Evolutionary conservation across 2,329 filamentous ascomycete genomes (phyloP).

Genomic region (Sporothrix schenckii): DNA sequence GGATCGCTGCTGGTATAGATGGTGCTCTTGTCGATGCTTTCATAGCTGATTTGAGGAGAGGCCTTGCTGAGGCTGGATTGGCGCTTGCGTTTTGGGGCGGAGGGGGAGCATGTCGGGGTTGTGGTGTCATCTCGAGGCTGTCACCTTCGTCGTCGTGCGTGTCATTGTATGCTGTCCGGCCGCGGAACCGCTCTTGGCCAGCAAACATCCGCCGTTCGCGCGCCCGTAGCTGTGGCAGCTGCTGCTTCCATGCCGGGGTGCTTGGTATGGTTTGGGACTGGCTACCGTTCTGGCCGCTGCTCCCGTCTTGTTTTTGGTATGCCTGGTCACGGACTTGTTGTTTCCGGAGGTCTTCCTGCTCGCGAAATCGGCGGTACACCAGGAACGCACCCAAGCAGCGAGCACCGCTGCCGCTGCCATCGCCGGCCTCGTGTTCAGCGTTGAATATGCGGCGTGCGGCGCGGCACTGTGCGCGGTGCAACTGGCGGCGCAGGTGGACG

Average conservation of each 20-base stretch:
- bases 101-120: not conserved
- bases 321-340: conserved; percentile 16
- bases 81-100: not conserved
- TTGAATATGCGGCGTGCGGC: conserved; percentile 60
- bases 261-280: conserved; percentile 8
- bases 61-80: not conserved
- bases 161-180: conserved; percentile 27
- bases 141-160: conserved; percentile 19
- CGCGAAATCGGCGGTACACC: conserved; percentile 55
- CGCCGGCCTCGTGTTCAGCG: conserved; percentile 49
- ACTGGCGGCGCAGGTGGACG: conserved; percentile 51
- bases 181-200: conserved; percentile 33
- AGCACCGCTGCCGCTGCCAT: conserved; percentile 41
- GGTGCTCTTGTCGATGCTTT: conserved; percentile 6
- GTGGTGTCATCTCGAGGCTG: conserved; percentile 33
- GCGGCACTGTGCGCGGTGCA: conserved; percentile 62
- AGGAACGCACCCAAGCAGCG: conserved; percentile 62
- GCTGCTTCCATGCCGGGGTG: conserved; percentile 38
- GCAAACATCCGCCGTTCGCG: conserved; percentile 26
- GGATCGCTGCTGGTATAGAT: not conserved
- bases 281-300: conserved; percentile 16
- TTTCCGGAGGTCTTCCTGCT: conserved; percentile 43
- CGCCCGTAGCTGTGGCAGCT: conserved; percentile 35
- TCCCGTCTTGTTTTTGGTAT: not conserved
- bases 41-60: not conserved